Percentiles rank a stretch among this genome's conserved stretches.
These are phyloP conservation scores for Xylaria sp. DNA, from an alignment of 2,329 filamentous ascomycete species.

Conservation along the genomic window DNA sequence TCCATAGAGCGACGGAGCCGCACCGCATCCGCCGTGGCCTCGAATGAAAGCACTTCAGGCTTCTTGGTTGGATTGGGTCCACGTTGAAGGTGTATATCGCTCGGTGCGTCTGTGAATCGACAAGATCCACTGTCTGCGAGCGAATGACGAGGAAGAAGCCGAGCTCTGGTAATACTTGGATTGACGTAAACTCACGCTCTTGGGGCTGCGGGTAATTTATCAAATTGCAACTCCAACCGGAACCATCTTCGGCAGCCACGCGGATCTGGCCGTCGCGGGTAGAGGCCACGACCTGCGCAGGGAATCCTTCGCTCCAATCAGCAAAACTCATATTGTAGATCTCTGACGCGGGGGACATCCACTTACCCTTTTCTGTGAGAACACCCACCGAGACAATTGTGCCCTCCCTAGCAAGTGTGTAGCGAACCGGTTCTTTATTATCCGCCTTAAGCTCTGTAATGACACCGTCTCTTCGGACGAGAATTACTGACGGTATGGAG, in stretches of 20 bases:
- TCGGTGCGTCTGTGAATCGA: slow-evolving; percentile 60
- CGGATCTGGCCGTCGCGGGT: slow-evolving; percentile 36
- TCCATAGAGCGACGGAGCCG: slow-evolving; percentile 59
- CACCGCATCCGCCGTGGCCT: slow-evolving; percentile 54
- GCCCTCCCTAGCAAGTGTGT: slow-evolving; percentile 53
- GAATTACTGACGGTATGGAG: slow-evolving; percentile 52
- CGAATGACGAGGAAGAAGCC: slow-evolving; percentile 64
- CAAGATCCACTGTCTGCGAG: slow-evolving; percentile 57
- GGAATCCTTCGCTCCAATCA: slow-evolving; percentile 29
- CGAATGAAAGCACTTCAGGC: slow-evolving; percentile 63
- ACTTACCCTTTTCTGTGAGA: slow-evolving; percentile 50
- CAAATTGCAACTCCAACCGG: slow-evolving; percentile 54
- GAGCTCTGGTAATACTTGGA: slow-evolving; percentile 62
- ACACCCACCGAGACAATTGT: slow-evolving; percentile 54
- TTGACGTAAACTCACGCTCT: slow-evolving; percentile 53
- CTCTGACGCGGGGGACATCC: background rate
- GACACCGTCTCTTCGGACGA: slow-evolving; percentile 67
- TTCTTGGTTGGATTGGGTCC: slow-evolving; percentile 59
- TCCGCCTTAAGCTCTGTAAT: slow-evolving; percentile 61
- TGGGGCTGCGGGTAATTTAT: slow-evolving; percentile 45
- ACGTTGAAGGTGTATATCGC: slow-evolving; percentile 66
- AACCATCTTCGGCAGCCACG: slow-evolving; percentile 38
- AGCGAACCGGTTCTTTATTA: slow-evolving; percentile 45
- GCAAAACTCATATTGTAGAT: background rate
- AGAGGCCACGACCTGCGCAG: slow-evolving; percentile 38